Percentiles rank a stretch among this genome's conserved stretches.
Evolutionary conservation across 108 stramenopile genomes (phyloP).

Genomic region (Pseudonitzschia multistriata): DNA sequence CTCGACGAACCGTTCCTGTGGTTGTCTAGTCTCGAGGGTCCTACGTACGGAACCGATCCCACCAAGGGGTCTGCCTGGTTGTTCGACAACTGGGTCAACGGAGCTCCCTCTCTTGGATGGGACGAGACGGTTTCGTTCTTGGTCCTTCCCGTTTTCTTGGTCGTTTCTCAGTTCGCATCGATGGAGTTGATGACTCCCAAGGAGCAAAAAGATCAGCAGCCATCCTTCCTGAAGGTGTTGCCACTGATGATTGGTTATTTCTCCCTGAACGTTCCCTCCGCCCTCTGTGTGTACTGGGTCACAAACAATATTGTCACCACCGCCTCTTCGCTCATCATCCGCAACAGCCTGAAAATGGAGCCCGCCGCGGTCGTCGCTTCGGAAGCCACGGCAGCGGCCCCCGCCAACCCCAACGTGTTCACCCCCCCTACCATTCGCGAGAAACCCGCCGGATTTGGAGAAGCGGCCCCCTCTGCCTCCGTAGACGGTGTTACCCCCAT

Average conservation of each 20-base stretch:
- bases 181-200: conserved; percentile 87
- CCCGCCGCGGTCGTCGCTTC: conserved; percentile 32
- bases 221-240: conserved; percentile 84
- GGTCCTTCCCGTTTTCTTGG: conserved; percentile 76
- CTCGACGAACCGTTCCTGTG: conserved; percentile 94
- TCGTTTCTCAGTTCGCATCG: conserved; percentile 85
- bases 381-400: conserved; percentile 27
- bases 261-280: conserved; percentile 92
- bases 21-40: conserved; percentile 95
- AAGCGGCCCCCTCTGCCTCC: not conserved
- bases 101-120: conserved; percentile 91
- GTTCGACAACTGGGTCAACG: conserved; percentile 75
- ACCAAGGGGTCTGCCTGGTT: conserved; percentile 89
- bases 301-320: conserved; percentile 95
- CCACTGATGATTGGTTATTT: conserved; percentile 97
- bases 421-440: conserved; percentile 79
- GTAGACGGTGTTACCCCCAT: conserved; percentile 35
- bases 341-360: conserved; percentile 54
- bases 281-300: conserved; percentile 94
- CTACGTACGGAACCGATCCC: conserved; percentile 92
- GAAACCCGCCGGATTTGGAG: conserved; percentile 72
- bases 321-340: conserved; percentile 70
- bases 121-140: conserved; percentile 86
- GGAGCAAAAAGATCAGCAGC: conserved; percentile 64
- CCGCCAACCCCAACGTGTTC: conserved; percentile 46